Evolutionary conservation across 805 yeast species (phyloP), one percentile per base, ranked within the genome.

Genomic region (Myxozyma sirexii): DNA sequence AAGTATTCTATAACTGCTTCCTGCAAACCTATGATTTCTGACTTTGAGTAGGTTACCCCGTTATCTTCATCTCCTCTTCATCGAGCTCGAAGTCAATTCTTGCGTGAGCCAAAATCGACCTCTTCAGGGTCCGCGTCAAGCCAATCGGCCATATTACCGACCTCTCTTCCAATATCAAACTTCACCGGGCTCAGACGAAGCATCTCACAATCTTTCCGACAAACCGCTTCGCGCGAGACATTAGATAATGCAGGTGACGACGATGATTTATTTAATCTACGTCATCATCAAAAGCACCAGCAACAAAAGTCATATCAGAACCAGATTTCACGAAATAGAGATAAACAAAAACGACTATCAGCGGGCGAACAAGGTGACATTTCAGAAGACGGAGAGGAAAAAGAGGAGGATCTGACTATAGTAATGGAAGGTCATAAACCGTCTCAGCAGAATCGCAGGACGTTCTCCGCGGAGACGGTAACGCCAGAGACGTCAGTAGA

Each of bases 391-490:
- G 44, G 21, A 23, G 31, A 17, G 2, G 53, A 44, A 4, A 33
- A 53, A 19, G 49, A 42, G 4, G 56, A 43, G 8, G 48, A 43
- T 35, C 21, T 26, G 21, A 35, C 44, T 17, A 33, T 23, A 3
- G 26, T 31, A 13, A 46, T 45, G 19, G 45, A 46, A 17, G 13
- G 45, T 39, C 19, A 29, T 10, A 38, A 2, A 7, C 21, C 26
- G 13, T 12, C 43, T 7, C 45, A 41, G n/a, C n/a, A 39, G n/a
- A n/a, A 44, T 21, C 27, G 41, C n/a, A 42, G 59, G 39, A 38
- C 26, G 7, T 43, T 51, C n/a, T 44, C 56, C 17, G 38, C 56
- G 15, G 56, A 57, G 12, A 45, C 45, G 15, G 46, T 43, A 10
- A 50, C 39, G 12, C 44, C 38, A 4, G 33, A 39, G 31, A 19